Base-by-base conservation (phyloP, 1,284 basidiomycete genomes). In the Ustilago cynodontis region DNA sequence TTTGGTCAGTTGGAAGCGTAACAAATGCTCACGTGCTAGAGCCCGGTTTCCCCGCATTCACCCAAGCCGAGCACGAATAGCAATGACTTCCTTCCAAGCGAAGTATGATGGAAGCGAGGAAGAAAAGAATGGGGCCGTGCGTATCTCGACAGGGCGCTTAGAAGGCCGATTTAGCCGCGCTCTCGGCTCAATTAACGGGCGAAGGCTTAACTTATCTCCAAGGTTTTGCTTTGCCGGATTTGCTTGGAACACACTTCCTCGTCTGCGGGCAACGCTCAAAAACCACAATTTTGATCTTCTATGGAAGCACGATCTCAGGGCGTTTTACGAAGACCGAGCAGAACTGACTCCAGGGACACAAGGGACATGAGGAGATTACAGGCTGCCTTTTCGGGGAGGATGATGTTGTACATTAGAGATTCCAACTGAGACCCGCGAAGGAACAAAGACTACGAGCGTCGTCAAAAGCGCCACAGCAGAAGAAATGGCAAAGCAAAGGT, bases 91-190 rank as follows among this genome's bases (percentile, higher is more conserved):
- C 7, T 11, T 43, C 41, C 2, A 43, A 43, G 41, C 41, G 20
- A 43, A 43, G 41, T 13, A 13, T 37, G 35, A 20, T 43, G n/a
- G 18, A 43, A 43, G 41, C 41, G 41, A 43, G 41, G 16, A 16
- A 2, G 16, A 41, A n/a, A 41, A 43, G 20, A 43, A 20, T 1
- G 29, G 56, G 62, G 24, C 55, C 62, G 62, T 65, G 62, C 56
- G 56, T 65, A 65, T 65, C 62, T 58, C 50, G 62, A 65, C 62
- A 53, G 62, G 18, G 37, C 18, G 31, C 35, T 37, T 37, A 14
- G 11, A 33, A 37, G n/a, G n/a, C 53, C 11, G 33, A 55, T 55
- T 55, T 55, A 10, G 51, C 51, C 28, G 10, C 51, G 29, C 18
- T 29, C 9, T 53, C 35, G 37, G 41, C 16, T 43, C 11, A 50